phyloP scores from a whole-genome alignment of 148 eudicot genomes.

The Vaccinium vitisidaea region DNA sequence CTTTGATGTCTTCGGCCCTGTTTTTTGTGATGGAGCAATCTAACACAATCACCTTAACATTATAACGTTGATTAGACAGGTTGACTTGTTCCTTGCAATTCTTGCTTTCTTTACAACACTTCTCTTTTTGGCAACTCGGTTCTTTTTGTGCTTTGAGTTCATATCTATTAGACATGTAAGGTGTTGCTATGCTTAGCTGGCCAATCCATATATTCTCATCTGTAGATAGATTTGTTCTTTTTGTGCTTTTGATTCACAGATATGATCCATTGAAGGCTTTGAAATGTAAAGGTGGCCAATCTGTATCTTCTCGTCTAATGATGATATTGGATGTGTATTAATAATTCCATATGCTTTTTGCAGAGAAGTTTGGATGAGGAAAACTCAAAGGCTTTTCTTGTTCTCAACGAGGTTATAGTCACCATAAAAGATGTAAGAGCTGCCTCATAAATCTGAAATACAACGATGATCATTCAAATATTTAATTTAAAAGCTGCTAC shows the following conservation, averaged over 20 bases:
- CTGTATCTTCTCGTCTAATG: background rate
- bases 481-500: background rate
- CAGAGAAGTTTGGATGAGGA: constrained; percentile 65
- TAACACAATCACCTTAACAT: no score
- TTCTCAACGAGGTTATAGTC: constrained; percentile 80
- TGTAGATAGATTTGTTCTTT: background rate
- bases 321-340: background rate
- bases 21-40: no score
- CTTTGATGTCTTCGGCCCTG: no score
- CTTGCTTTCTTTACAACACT: no score
- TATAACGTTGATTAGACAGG: no score
- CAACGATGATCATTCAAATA: background rate
- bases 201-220: no score
- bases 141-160: no score
- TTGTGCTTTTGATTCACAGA: background rate
- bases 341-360: constrained; percentile 14
- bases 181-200: no score
- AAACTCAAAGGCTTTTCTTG: constrained; percentile 71
- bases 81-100: no score
- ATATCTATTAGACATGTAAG: no score
- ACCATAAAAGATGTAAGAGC: constrained; percentile 83
- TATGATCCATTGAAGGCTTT: background rate
- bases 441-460: background rate
- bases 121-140: no score
- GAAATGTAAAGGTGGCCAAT: background rate